A percentile compares a stretch with the other conserved stretches of the same genome.
Evolutionary conservation across 306 rosid species (phyloP).

Genomic region (Carpinus fangiana): DNA sequence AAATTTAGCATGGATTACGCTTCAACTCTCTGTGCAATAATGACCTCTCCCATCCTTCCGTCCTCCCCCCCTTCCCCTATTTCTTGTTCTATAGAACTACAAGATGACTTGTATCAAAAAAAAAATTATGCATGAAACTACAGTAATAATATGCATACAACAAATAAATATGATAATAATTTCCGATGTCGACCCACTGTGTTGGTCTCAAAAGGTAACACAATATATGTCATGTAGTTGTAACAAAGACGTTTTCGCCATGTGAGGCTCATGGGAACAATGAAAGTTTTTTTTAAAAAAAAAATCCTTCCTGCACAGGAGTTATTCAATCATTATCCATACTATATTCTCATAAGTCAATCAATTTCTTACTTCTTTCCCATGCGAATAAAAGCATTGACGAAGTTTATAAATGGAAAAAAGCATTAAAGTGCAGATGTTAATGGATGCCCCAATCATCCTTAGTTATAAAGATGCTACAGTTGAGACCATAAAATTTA

Average conservation of each 20-base stretch:
- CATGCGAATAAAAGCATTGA: background rate
- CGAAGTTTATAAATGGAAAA: background rate
- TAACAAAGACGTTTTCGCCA: background rate
- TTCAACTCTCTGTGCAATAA: too few relatives aligned
- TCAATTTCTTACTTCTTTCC: background rate
- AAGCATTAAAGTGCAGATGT: background rate
- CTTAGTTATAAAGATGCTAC: too few relatives aligned
- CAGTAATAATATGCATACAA: background rate
- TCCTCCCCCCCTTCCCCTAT: too few relatives aligned
- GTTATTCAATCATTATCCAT: background rate
- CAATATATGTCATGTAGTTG: background rate
- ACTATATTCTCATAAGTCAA: background rate
- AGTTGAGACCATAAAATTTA: too few relatives aligned
- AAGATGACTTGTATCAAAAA: too few relatives aligned
- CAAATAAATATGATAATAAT: background rate
- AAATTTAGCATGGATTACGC: too few relatives aligned
- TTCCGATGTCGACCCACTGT: background rate
- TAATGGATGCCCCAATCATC: background rate
- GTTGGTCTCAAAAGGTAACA: background rate
- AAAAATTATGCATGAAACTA: too few relatives aligned
- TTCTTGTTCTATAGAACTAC: too few relatives aligned
- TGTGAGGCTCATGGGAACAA: background rate
- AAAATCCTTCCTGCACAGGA: background rate
- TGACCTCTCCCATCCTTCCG: too few relatives aligned
- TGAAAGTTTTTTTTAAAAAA: background rate